These are phyloP conservation scores for Parathielavia hyrcaniae DNA, from an alignment of 495 filamentous ascomycete genomes.

Conservation along the genomic window DNA sequence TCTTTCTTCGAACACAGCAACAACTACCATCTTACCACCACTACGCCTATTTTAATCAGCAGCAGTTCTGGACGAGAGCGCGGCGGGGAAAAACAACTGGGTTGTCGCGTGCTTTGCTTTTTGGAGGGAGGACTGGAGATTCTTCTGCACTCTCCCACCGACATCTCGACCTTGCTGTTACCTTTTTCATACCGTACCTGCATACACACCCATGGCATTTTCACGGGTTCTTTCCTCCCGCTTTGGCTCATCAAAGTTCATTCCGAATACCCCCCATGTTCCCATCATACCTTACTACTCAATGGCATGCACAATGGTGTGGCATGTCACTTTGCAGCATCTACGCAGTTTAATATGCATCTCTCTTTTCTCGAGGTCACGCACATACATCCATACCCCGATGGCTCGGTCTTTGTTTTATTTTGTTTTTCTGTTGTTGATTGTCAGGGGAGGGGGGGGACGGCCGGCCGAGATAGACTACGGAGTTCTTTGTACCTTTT, in stretches of 20 bases:
- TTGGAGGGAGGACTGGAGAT: too few species aligned
- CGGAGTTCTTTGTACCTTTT: constrained; percentile 10
- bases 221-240: background rate
- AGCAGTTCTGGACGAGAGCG: background rate
- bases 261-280: background rate
- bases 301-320: too few species aligned
- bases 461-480: constrained; percentile 4
- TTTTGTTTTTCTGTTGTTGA: background rate
- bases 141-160: background rate
- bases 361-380: constrained; percentile 12
- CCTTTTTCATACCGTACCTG: too few species aligned
- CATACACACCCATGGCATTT: too few species aligned
- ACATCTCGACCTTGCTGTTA: background rate
- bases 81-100: background rate
- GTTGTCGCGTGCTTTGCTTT: background rate
- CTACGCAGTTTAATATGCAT: constrained; percentile 15
- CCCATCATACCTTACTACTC: too few species aligned
- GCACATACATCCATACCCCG: background rate
- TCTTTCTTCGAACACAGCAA: background rate
- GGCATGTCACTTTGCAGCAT: too few species aligned
- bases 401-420: too few species aligned
- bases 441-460: constrained; percentile 1
- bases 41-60: constrained; percentile 5
- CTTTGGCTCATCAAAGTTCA: background rate
- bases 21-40: background rate